A percentile compares a stretch with the other conserved stretches of the same genome.
Conservation (phyloP, 805 yeast genomes). For the Pichia insulana region DNA sequence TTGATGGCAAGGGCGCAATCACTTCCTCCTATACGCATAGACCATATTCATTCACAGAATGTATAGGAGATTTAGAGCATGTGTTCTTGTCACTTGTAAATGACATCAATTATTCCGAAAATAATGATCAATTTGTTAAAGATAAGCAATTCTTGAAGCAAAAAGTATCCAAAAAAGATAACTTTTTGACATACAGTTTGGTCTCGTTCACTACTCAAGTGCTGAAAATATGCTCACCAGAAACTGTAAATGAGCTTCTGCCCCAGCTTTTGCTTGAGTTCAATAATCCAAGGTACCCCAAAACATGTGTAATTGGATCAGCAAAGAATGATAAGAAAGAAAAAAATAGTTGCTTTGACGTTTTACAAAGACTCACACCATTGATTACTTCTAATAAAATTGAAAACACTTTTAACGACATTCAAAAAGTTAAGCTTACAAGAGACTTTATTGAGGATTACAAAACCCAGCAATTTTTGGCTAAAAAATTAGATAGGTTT, state of each 20-base stretch:
- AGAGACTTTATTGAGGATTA: too few species aligned
- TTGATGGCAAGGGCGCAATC: too few species aligned
- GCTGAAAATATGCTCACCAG: slow-evolving; percentile 4
- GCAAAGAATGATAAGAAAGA: too few species aligned
- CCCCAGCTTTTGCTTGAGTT: too few species aligned
- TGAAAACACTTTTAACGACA: too few species aligned
- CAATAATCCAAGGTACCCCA: not conserved
- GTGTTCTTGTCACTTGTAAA: not conserved
- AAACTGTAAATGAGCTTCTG: not conserved
- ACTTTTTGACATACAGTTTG: not conserved
- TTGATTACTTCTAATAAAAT: too few species aligned
- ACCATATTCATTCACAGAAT: slow-evolving; percentile 3
- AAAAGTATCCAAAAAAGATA: too few species aligned
- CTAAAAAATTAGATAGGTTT: not conserved
- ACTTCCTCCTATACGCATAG: too few species aligned
- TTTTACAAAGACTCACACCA: slow-evolving; percentile 1
- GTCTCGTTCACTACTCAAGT: not conserved
- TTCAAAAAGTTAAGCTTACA: too few species aligned
- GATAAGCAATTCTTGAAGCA: too few species aligned
- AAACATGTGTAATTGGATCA: not conserved
- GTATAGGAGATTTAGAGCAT: slow-evolving; percentile 1
- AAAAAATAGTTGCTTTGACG: not conserved
- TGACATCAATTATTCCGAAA: not conserved
- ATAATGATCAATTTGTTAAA: too few species aligned
- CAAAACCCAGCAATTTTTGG: too few species aligned